phyloP scores from a whole-genome alignment of 2,329 filamentous ascomycete genomes.

The Zasmidium citrigriseum region DNA sequence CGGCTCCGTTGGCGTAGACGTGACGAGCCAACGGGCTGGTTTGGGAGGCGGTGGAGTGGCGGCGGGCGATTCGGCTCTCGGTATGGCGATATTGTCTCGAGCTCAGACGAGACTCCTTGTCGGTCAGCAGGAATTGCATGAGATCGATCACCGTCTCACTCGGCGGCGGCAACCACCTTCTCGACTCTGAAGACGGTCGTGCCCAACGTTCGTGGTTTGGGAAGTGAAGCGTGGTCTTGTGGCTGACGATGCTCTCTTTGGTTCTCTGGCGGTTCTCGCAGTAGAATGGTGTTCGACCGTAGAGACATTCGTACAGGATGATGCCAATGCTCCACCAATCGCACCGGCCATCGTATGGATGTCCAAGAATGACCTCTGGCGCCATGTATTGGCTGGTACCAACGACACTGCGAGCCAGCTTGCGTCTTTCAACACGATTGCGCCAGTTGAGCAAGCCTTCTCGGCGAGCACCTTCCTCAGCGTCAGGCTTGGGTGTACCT shows the following conservation, averaged over 20 bases:
- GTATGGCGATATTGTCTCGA: constrained; percentile 72
- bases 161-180: constrained; percentile 50
- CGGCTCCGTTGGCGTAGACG: constrained; percentile 80
- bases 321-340: constrained; percentile 97
- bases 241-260: constrained; percentile 80
- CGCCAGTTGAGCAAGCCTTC: constrained; percentile 44
- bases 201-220: constrained; percentile 58
- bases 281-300: constrained; percentile 87
- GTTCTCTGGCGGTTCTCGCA: constrained; percentile 79
- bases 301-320: constrained; percentile 92
- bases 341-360: constrained; percentile 85
- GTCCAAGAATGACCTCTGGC: constrained; percentile 81
- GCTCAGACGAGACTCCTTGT: constrained; percentile 74
- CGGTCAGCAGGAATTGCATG: constrained; percentile 69
- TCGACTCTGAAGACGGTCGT: constrained; percentile 49
- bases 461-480: constrained; percentile 27
- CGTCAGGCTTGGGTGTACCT: constrained; percentile 22
- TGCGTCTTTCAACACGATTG: constrained; percentile 58
- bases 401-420: constrained; percentile 80
- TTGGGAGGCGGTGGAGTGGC: constrained; percentile 51
- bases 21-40: constrained; percentile 36
- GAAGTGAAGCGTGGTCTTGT: constrained; percentile 70
- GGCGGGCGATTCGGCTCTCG: constrained; percentile 47
- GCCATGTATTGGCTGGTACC: constrained; percentile 99
- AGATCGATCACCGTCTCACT: constrained; percentile 75